Evolutionary conservation across 192 early-diverging fungal genomes (phyloP), one percentile per base, ranked within the genome.

Genomic region (Backusella luteola): DNA sequence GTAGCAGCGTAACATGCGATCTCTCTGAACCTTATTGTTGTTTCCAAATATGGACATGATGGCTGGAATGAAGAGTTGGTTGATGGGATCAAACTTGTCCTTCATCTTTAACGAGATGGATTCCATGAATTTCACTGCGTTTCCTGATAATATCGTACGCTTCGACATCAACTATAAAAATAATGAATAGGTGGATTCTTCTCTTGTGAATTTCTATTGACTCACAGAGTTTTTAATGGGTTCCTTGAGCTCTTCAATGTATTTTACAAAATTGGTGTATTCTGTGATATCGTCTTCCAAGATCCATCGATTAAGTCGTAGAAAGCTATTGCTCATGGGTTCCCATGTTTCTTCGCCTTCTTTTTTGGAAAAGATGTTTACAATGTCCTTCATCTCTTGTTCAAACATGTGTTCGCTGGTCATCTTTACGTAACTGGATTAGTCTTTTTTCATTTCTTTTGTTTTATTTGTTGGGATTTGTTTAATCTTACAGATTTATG

Each of bases 341-440:
- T 63, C 56, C 56, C 56, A 63, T 21, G 56, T 63, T 29, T 63
- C 56, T 63, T 63, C 56, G 26, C 56, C 26, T 63, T 63, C 56
- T 4, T 63, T 63, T 26, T 63, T 19, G 11, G 23, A 9, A 63
- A 63, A 63, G 3, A 11, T 29, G 12, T 29, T 63, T 9, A 63
- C 6, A 12, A 63, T 4, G 7, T 63, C 56, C 23, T 26, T 63
- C 56, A 63, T 63, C 56, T 63, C 56, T 12, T 63, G 56, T 15
- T 63, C 56, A n/a, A 63, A 63, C 23, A 29, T 14, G 9, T 63
- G 56, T 29, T 63, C 56, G 26, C 56, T 63, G 8, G 56, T 63
- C 23, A 63, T 63, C 56, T 63, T 63, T 11, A 29, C 3, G 21
- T 5, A 59, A 63, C 46, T n/a, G 46, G 46, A 63, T 63, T 63